Conservation (phyloP, 805 yeast species). For the Yarrowia phangngaensis region DNA sequence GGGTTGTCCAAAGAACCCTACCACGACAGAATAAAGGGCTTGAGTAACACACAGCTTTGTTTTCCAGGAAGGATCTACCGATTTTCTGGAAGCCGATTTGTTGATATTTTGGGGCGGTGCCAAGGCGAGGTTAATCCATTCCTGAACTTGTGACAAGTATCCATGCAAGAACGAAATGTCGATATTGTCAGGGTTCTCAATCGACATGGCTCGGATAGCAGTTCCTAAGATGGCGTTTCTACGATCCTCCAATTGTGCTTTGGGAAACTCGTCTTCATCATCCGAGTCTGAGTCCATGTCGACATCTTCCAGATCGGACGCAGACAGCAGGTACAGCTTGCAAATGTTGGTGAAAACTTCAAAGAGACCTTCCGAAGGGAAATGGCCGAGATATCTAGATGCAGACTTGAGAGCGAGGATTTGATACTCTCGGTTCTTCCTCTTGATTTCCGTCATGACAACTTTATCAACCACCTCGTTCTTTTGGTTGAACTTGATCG, state of each 20-base stretch:
- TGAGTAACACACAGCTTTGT: slow-evolving; percentile 9
- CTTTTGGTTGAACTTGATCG: slow-evolving; percentile 46
- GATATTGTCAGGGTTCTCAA: slow-evolving; percentile 2
- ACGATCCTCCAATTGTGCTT: slow-evolving; percentile 5
- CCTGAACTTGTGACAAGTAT: slow-evolving; percentile 12
- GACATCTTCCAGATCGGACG: slow-evolving; percentile 11
- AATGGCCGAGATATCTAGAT: slow-evolving; percentile 49
- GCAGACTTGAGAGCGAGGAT: slow-evolving; percentile 50
- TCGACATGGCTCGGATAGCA: slow-evolving; percentile 9
- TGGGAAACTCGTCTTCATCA: slow-evolving; percentile 10
- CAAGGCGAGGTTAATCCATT: slow-evolving; percentile 10
- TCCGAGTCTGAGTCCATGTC: slow-evolving; percentile 7
- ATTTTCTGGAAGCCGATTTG: slow-evolving; percentile 11
- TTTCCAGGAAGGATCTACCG: slow-evolving; percentile 17
- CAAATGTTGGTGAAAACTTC: slow-evolving; percentile 33
- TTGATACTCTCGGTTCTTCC: slow-evolving; percentile 65
- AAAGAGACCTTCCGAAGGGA: slow-evolving; percentile 39
- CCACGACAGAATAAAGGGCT: slow-evolving; percentile 11
- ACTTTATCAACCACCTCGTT: slow-evolving; percentile 44
- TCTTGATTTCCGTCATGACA: slow-evolving; percentile 56
- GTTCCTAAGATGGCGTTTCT: slow-evolving; percentile 19
- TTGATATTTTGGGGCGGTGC: slow-evolving; percentile 16
- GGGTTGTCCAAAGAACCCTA: slow-evolving; percentile 15
- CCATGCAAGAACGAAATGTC: not conserved
- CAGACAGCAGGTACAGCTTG: slow-evolving; percentile 3